Percentiles rank a stretch among this genome's conserved stretches.
Conservation (phyloP, 371 early-diverging fungal species). For the Mucor racemosus region DNA sequence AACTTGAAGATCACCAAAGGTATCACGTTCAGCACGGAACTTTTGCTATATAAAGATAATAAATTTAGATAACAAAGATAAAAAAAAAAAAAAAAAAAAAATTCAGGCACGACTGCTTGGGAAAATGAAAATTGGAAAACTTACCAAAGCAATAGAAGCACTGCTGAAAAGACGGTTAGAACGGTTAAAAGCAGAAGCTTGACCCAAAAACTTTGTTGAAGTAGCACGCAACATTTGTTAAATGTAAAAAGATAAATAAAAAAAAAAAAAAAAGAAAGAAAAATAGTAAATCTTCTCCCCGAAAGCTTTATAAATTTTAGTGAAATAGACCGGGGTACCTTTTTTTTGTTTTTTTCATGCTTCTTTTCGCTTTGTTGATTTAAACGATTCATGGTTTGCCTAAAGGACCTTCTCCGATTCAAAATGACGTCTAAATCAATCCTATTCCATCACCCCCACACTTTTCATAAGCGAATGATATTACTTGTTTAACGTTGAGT, state of each 20-base stretch:
- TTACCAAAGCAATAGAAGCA: conserved; percentile 36
- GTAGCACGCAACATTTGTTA: conserved; percentile 29
- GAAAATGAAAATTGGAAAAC: too few species aligned
- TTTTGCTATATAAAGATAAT: conserved; percentile 32
- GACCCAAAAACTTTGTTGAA: conserved; percentile 21
- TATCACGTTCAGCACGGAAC: conserved; percentile 80
- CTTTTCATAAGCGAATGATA: conserved; percentile 3
- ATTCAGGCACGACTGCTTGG: background rate
- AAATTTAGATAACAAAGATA: conserved; percentile 1
- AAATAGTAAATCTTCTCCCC: conserved; percentile 5
- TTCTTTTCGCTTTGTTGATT: conserved; percentile 5
- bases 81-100: background rate
- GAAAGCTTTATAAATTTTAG: background rate
- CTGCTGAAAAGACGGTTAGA: conserved; percentile 35
- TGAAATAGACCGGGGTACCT: conserved; percentile 17
- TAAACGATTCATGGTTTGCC: conserved; percentile 2
- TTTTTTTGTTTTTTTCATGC: conserved; percentile 2
- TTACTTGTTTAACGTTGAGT: background rate
- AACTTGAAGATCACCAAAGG: conserved; percentile 87
- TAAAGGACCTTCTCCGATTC: conserved; percentile 7
- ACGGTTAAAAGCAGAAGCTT: conserved; percentile 24
- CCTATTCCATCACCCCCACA: background rate
- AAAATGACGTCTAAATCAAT: conserved; percentile 6
- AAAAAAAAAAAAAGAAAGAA: conserved; percentile 17
- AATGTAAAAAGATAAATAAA: background rate